phyloP scores from a whole-genome alignment of 2,329 filamentous ascomycete genomes.

The Orbilia brochopaga region DNA sequence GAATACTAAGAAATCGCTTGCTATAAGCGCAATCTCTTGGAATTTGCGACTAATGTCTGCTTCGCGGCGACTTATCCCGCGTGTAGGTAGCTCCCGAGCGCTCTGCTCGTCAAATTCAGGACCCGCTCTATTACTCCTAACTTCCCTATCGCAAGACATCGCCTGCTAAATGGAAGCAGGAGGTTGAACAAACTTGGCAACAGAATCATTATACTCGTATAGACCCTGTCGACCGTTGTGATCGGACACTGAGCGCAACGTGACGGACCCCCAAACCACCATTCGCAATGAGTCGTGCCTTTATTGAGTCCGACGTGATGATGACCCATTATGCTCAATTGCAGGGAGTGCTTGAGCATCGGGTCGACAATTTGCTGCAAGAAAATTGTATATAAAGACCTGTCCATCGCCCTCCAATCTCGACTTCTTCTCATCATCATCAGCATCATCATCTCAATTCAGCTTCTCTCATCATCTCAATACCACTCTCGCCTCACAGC shows the following conservation, averaged over 20 bases:
- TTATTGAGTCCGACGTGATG: too few relatives aligned
- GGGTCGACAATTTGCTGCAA: not conserved
- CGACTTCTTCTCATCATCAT: not conserved
- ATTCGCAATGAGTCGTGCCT: too few relatives aligned
- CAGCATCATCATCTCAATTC: not conserved
- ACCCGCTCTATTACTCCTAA: not conserved
- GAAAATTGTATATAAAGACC: slow-evolving; percentile 1
- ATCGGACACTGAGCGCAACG: too few relatives aligned
- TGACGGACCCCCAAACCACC: too few relatives aligned
- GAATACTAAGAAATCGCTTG: too few relatives aligned
- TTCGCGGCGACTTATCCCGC: not conserved
- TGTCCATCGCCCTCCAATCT: not conserved
- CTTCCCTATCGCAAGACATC: not conserved
- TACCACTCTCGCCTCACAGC: not conserved
- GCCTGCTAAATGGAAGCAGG: too few relatives aligned
- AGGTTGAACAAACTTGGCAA: not conserved
- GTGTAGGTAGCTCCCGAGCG: too few relatives aligned
- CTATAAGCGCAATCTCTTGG: not conserved
- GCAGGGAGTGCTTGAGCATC: not conserved
- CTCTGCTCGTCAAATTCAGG: not conserved
- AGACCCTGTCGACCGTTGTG: not conserved
- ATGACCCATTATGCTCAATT: too few relatives aligned
- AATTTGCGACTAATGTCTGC: not conserved
- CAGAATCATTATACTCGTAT: not conserved
- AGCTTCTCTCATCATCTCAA: not conserved